A percentile compares a stretch with the other conserved stretches of the same genome.
phyloP scores from a whole-genome alignment of 495 filamentous ascomycete species.

The Elasticomyces elasticus region DNA sequence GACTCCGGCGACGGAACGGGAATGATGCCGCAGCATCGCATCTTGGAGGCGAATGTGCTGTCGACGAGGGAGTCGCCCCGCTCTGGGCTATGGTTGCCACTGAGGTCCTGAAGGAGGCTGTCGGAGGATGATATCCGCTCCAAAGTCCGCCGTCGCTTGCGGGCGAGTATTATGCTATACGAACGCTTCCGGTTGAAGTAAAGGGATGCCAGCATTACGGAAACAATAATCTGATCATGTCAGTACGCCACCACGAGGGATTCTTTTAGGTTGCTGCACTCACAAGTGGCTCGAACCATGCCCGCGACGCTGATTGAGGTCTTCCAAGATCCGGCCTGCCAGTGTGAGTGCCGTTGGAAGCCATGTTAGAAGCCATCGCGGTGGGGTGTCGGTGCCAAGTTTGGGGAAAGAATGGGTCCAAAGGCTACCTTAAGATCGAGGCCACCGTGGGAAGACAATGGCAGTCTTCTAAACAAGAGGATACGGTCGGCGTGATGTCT shows the following conservation, averaged over 20 bases:
- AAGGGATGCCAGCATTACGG: conserved; percentile 1
- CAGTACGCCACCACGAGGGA: neutral
- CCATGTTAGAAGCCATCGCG: neutral
- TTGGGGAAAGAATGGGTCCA: too few species aligned
- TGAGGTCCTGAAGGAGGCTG: neutral
- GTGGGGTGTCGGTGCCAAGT: too few species aligned
- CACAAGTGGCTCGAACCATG: conserved; percentile 7
- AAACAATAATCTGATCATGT: neutral
- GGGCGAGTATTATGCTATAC: neutral
- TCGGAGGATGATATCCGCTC: neutral
- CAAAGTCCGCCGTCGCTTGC: neutral
- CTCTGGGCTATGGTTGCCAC: neutral
- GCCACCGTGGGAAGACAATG: neutral
- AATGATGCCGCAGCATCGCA: neutral
- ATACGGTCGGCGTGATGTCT: neutral
- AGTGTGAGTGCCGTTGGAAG: neutral
- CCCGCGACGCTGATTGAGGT: neutral
- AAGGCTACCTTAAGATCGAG: neutral
- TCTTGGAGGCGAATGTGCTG: neutral
- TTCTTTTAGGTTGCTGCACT: neutral
- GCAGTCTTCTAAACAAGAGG: neutral
- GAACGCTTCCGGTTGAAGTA: neutral
- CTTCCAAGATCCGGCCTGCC: neutral
- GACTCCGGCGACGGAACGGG: neutral
- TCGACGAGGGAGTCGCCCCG: neutral